phyloP scores from a whole-genome alignment of 1,139 yeast species.

The Hyphopichia wangnamkhiaoensis region DNA sequence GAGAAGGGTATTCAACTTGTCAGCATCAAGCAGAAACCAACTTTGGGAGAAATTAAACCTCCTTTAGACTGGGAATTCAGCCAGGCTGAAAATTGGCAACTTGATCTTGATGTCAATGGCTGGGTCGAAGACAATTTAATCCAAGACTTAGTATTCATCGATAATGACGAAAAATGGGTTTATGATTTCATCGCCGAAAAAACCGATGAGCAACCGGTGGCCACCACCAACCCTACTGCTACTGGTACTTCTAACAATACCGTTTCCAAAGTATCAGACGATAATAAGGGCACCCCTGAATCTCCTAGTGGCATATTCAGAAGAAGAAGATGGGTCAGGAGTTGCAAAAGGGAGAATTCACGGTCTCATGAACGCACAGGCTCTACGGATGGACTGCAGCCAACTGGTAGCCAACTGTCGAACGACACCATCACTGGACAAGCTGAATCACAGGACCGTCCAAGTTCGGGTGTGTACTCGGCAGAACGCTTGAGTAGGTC shows the following conservation, averaged over 20 bases:
- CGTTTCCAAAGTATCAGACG: too few species aligned
- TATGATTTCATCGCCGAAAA: constrained; percentile 47
- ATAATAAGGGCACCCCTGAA: constrained; percentile 10
- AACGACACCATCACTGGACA: too few species aligned
- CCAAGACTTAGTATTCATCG: constrained; percentile 56
- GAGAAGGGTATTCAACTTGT: constrained; percentile 8
- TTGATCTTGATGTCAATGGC: constrained; percentile 56
- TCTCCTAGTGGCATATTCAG: constrained; percentile 27
- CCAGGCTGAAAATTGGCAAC: constrained; percentile 46
- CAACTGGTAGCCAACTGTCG: too few species aligned
- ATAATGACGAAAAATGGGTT: constrained; percentile 76
- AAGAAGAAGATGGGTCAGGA: constrained; percentile 57
- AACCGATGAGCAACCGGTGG: constrained; percentile 9
- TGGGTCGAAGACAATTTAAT: constrained; percentile 60
- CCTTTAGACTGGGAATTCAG: constrained; percentile 61
- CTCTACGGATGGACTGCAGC: neutral
- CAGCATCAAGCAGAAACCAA: constrained; percentile 16
- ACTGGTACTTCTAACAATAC: neutral
- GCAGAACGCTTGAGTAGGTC: constrained; percentile 5
- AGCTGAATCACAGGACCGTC: too few species aligned
- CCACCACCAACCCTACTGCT: neutral
- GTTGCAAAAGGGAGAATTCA: constrained; percentile 22
- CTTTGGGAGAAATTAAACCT: constrained; percentile 43
- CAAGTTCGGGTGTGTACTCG: constrained; percentile 2
- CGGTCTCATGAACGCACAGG: neutral